Conservation (phyloP, 2,329 filamentous ascomycete genomes). For the Knoxdaviesia capensis region DNA sequence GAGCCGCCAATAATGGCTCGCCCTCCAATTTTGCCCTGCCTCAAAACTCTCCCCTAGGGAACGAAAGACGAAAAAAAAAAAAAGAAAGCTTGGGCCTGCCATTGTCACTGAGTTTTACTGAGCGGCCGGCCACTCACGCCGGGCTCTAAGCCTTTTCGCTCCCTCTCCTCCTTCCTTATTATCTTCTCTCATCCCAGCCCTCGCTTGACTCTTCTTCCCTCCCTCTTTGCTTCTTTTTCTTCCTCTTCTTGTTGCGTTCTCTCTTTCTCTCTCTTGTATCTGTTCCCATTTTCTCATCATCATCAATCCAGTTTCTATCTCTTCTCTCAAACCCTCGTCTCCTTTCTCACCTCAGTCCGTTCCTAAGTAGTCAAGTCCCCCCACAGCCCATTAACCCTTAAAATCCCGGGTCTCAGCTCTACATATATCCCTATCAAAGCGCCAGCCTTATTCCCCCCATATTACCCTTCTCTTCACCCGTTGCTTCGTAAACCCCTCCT, state of each 20-base stretch:
- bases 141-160: not conserved
- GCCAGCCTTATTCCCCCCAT: too few species aligned
- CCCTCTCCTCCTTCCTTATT: not conserved
- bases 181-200: not conserved
- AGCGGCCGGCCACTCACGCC: too few species aligned
- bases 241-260: not conserved
- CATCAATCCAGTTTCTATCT: conserved; percentile 3
- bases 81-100: too few species aligned
- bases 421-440: too few species aligned
- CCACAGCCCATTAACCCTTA: not conserved
- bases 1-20: too few species aligned
- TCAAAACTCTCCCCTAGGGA: too few species aligned
- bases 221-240: not conserved
- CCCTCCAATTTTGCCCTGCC: too few species aligned
- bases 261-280: not conserved
- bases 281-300: conserved; percentile 1
- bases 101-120: too few species aligned
- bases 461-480: too few species aligned
- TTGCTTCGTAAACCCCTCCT: too few species aligned
- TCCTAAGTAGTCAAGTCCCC: conserved; percentile 1
- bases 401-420: too few species aligned
- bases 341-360: not conserved
- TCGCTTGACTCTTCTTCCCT: not conserved
- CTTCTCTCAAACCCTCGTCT: conserved; percentile 4
- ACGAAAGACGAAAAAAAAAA: too few species aligned